Percentiles rank a stretch among this genome's conserved stretches.
These are phyloP conservation scores for Elasticomyces elasticus DNA, from an alignment of 495 filamentous ascomycete species.

Conservation along the genomic window DNA sequence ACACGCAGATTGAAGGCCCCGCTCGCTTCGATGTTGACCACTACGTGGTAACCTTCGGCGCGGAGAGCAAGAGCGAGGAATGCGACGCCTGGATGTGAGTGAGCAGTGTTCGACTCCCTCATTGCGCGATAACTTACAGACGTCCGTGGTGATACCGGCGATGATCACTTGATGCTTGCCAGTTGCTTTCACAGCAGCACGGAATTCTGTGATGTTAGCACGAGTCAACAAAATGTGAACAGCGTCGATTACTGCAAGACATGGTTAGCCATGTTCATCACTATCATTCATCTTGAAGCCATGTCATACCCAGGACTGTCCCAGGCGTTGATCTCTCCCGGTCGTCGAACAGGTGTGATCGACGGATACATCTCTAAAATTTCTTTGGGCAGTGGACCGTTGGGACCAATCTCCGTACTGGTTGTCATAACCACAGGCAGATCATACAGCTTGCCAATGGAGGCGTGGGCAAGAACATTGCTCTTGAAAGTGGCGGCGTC, in stretches of 20 bases:
- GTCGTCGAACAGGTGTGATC: slow-evolving; percentile 54
- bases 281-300: too few species aligned
- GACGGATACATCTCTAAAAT: slow-evolving; percentile 59
- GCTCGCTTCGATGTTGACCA: too few species aligned
- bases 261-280: too few species aligned
- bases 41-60: too few species aligned
- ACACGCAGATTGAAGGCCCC: too few species aligned
- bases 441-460: slow-evolving; percentile 54
- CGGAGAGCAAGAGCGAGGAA: too few species aligned
- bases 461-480: slow-evolving; percentile 59
- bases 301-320: slow-evolving; percentile 63
- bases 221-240: too few species aligned
- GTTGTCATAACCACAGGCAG: slow-evolving; percentile 64
- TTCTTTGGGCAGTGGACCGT: slow-evolving; percentile 62
- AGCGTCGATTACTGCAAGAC: too few species aligned
- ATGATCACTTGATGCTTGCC: slow-evolving; percentile 63
- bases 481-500: slow-evolving; percentile 51
- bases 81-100: too few species aligned
- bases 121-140: too few species aligned
- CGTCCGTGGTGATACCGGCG: slow-evolving; percentile 66
- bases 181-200: slow-evolving; percentile 52
- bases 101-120: too few species aligned
- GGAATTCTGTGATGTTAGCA: too few species aligned
- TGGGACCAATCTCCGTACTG: slow-evolving; percentile 52
- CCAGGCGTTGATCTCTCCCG: slow-evolving; percentile 74